phyloP scores from a whole-genome alignment of 768 basidiomycete species.

The Boletus edulis region DNA sequence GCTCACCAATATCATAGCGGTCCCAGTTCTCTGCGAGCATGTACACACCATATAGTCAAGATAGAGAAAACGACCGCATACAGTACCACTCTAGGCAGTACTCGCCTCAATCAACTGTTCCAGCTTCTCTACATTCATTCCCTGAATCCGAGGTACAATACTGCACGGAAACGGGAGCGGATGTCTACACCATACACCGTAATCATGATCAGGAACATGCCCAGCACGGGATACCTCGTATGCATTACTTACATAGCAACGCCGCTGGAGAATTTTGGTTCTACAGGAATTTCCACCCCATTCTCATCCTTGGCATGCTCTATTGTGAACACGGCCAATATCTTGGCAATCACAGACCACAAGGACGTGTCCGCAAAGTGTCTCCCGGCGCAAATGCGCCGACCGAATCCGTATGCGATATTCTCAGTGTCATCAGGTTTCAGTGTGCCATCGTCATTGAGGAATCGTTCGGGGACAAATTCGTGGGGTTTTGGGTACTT shows the following conservation, averaged over 20 bases:
- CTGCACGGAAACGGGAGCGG: constrained; percentile 17
- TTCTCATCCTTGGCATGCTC: constrained; percentile 15
- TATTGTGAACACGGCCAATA: constrained; percentile 19
- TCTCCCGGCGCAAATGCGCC: constrained; percentile 31
- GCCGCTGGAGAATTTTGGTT: constrained; percentile 6
- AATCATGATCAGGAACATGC: not conserved
- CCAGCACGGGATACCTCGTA: too few species aligned
- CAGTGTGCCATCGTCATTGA: constrained; percentile 27
- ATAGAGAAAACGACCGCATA: not conserved
- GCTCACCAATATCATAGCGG: not conserved
- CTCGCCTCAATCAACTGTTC: constrained; percentile 14
- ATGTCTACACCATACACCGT: not conserved
- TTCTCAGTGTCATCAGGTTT: constrained; percentile 6
- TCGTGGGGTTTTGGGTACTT: constrained; percentile 38
- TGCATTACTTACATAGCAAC: constrained; percentile 11
- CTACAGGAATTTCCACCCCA: constrained; percentile 19
- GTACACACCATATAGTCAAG: not conserved
- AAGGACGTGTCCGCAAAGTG: constrained; percentile 25
- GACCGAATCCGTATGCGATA: constrained; percentile 27
- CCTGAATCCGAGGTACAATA: constrained; percentile 10
- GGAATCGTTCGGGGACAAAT: constrained; percentile 42
- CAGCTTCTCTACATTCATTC: constrained; percentile 5
- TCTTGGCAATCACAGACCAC: constrained; percentile 20
- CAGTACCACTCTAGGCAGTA: not conserved
- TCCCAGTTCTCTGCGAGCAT: not conserved